Evolutionary conservation across 441 rosid genomes (phyloP).

Genomic region (Populus hybrid): DNA sequence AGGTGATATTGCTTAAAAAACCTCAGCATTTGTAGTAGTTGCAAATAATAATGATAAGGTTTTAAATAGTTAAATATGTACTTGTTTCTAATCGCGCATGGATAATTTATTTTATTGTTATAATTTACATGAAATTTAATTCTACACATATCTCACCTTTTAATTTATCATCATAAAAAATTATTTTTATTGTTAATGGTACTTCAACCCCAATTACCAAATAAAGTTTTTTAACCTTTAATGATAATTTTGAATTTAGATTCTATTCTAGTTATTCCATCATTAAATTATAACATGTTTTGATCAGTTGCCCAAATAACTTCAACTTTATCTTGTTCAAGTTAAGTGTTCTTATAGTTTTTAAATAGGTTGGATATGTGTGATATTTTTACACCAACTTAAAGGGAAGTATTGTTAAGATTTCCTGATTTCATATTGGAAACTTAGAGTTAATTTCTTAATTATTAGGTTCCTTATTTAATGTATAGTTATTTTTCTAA

Average conservation of each 20-base stretch:
- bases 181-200: conserved; percentile 1
- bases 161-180: background rate
- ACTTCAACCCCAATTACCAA: background rate
- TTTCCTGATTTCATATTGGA: no score
- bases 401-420: no score
- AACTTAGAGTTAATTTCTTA: no score
- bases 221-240: background rate
- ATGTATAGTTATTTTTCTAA: no score
- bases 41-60: background rate
- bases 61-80: background rate
- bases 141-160: background rate
- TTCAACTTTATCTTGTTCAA: background rate
- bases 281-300: background rate
- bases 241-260: background rate
- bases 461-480: no score
- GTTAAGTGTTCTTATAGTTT: no score
- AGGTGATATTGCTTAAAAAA: fast-evolving
- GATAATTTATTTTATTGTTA: conserved; percentile 3
- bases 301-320: background rate
- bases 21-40: background rate
- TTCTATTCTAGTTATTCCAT: background rate
- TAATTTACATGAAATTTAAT: conserved; percentile 6
- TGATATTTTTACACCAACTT: no score
- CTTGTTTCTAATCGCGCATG: background rate
- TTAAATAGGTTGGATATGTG: no score